Base-by-base conservation (phyloP, 2,329 filamentous ascomycete species). In the Decorospora gaudefroyi region DNA sequence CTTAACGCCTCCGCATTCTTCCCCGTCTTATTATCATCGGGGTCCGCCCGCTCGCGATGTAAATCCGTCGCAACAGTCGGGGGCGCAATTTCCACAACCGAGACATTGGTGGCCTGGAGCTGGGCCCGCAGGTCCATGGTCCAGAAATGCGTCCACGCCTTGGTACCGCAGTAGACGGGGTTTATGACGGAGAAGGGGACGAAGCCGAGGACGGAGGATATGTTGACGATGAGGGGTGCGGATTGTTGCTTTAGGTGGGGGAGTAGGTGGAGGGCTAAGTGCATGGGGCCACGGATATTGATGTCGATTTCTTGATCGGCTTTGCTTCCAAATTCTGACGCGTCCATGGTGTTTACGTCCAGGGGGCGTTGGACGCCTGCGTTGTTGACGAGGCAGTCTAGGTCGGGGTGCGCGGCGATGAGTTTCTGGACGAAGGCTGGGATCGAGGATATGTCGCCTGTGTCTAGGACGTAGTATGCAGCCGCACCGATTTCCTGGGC, bases 321-420 rank as follows among this genome's bases (percentile, higher is more conserved):
- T 42, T 78, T 35, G 0, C 76, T 16, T 0, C 81, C 68, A 28
- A 80, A 77, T 18, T 76, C 71, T 13, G 44, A 54, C 9, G 49
- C 41, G 6, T 51, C 49, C 57, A 67, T 62, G 12, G 69, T 58
- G 27, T 69, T 71, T 1, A 79, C 69, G 11, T 78, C 62, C 1
- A 84, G 71, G 0, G 78, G 80, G 2, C 78, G 67, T 58, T 83
- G 80, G 0, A 83, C 77, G 2, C 79, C 80, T 0, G 80, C 80
- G 41, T 84, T 83, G 67, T 83, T 83, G 58, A 83, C 68, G 0
- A 83, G 59, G 51, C 79, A 83, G 63, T 84, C 79, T 2, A 83
- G 59, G 4, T 80, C 75, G 0, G 77, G 78, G 53, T 83, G 76
- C 4, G 80, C 74, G 2, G 47, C 51, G 3, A 70, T 74, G 28